A percentile compares a stretch with the other conserved stretches of the same genome.
These are phyloP conservation scores for Cruciata laevipes DNA, from an alignment of 257 asterid genomes.

Conservation along the genomic window DNA sequence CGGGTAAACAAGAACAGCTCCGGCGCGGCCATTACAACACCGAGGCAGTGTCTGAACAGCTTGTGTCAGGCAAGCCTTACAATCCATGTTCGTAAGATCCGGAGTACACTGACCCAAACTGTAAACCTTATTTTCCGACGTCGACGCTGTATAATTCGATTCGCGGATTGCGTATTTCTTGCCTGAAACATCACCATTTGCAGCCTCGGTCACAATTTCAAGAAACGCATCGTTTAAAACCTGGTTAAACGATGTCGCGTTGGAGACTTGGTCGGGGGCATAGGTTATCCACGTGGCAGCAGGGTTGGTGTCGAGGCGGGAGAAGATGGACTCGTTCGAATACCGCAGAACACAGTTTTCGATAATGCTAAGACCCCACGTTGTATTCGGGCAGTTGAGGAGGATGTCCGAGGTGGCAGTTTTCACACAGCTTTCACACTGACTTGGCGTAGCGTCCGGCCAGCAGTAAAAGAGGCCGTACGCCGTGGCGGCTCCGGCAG, in stretches of 20 bases:
- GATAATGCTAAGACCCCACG: too few species aligned
- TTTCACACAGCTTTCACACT: too few species aligned
- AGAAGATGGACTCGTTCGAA: too few species aligned
- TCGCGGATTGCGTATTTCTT: slow-evolving; percentile 8
- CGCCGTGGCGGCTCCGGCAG: too few species aligned
- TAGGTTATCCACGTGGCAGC: too few species aligned
- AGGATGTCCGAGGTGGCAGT: too few species aligned
- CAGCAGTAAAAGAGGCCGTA: too few species aligned
- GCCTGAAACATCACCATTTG: background rate
- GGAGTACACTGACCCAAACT: slow-evolving; percentile 14
- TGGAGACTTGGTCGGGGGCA: background rate
- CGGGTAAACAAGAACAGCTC: background rate
- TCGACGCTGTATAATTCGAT: background rate
- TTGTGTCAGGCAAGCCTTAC: background rate
- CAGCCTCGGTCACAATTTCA: background rate
- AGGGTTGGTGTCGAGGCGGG: too few species aligned
- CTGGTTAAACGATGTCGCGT: background rate
- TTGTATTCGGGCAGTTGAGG: too few species aligned
- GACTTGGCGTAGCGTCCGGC: too few species aligned
- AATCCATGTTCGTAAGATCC: background rate
- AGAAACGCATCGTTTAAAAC: background rate
- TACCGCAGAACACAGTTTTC: too few species aligned
- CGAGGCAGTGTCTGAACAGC: background rate
- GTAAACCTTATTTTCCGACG: background rate
- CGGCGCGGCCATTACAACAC: background rate